phyloP scores from a whole-genome alignment of 176 grass and related monocot species.

The Coix lacrymajobi region DNA sequence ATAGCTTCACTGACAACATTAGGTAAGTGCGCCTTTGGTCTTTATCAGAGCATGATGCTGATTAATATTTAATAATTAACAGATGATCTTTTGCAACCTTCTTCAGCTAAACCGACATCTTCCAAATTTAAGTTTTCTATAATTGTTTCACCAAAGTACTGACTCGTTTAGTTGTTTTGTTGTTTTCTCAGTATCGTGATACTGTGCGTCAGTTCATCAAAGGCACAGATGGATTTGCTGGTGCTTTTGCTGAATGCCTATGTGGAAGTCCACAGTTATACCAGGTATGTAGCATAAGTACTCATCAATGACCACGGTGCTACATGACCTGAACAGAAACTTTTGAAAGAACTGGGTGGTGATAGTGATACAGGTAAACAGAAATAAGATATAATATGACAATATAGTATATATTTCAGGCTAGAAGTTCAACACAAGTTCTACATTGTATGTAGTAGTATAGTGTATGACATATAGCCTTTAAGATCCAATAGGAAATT shows the following conservation, averaged over 20 bases:
- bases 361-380: neutral
- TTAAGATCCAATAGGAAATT: neutral
- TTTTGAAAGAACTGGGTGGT: neutral
- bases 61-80: neutral
- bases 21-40: neutral
- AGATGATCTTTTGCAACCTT: conserved; percentile 11
- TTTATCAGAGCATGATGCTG: conserved; percentile 6
- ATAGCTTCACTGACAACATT: neutral
- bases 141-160: conserved; percentile 16
- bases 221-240: conserved; percentile 93
- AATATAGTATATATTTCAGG: neutral
- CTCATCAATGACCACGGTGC: neutral
- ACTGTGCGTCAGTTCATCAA: conserved; percentile 93
- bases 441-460: neutral
- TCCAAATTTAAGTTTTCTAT: neutral
- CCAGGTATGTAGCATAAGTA: conserved; percentile 50
- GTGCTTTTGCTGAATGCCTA: conserved; percentile 88
- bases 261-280: conserved; percentile 95
- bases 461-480: no score
- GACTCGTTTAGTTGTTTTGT: conserved; percentile 15
- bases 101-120: conserved; percentile 11
- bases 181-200: conserved; percentile 79
- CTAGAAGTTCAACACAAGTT: neutral
- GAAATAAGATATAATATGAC: neutral
- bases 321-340: neutral